phyloP scores from a whole-genome alignment of 768 basidiomycete genomes.

The Tricholoma saponaceum region DNA sequence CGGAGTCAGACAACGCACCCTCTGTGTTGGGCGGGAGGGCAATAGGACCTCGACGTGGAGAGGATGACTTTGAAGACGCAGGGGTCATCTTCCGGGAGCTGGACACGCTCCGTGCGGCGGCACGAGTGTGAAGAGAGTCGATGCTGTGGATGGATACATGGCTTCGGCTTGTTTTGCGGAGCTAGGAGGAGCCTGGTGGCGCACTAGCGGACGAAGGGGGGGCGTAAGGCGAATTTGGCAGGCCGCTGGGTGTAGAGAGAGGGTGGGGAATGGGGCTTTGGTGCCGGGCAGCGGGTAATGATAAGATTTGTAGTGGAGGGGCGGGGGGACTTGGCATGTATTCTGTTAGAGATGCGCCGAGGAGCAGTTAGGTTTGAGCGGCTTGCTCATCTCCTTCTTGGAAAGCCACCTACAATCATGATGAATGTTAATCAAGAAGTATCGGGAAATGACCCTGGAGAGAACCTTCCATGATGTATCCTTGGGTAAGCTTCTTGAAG shows the following conservation, averaged over 20 bases:
- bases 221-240: constrained; percentile 23
- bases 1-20: constrained; percentile 75
- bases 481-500: constrained; percentile 59
- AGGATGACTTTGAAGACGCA: constrained; percentile 53
- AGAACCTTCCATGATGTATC: constrained; percentile 52
- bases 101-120: constrained; percentile 27
- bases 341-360: constrained; percentile 53
- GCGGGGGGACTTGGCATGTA: constrained; percentile 35
- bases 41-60: constrained; percentile 41
- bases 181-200: constrained; percentile 6
- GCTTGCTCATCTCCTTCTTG: constrained; percentile 50
- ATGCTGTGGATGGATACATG: constrained; percentile 8
- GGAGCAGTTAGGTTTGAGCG: constrained; percentile 65
- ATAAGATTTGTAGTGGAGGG: constrained; percentile 13
- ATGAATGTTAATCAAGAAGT: constrained; percentile 4
- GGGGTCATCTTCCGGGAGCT: constrained; percentile 48
- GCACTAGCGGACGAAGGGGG: constrained; percentile 18
- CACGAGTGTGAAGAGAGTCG: constrained; percentile 10
- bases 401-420: constrained; percentile 55
- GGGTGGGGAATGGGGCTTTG: constrained; percentile 21
- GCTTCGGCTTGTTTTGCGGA: constrained; percentile 24
- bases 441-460: background rate
- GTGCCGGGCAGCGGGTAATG: constrained; percentile 1
- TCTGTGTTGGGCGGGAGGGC: constrained; percentile 52
- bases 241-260: constrained; percentile 39